phyloP scores from a whole-genome alignment of 139 green algal species.

The Ettlia oleoabundans region DNA sequence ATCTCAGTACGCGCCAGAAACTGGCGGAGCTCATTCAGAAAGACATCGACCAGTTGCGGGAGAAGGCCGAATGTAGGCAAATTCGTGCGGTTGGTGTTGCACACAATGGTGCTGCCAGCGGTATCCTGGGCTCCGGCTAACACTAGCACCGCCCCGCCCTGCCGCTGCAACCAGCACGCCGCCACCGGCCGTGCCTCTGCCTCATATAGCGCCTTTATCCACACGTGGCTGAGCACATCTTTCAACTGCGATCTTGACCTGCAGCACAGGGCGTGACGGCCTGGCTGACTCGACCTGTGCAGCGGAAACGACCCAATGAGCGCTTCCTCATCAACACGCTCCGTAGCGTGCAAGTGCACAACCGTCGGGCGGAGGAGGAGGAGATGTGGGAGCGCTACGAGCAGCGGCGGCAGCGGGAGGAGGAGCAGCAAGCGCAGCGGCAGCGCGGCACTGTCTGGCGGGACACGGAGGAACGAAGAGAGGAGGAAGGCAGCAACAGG shows the following conservation, averaged over 20 bases:
- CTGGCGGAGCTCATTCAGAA: constrained; percentile 35
- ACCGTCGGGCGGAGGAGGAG: constrained; percentile 60
- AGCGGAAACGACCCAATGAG: constrained; percentile 71
- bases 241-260: background rate
- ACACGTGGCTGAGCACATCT: background rate
- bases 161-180: no score
- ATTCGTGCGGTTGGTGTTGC: no score
- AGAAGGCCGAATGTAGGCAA: constrained; percentile 40
- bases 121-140: no score
- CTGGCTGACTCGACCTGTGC: constrained; percentile 47
- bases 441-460: no score
- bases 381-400: constrained; percentile 66
- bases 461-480: no score
- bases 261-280: constrained; percentile 65
- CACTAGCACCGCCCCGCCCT: no score
- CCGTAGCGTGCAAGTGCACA: constrained; percentile 52
- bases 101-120: no score
- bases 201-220: no score
- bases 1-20: constrained; percentile 11
- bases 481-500: background rate
- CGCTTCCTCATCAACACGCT: constrained; percentile 76
- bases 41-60: constrained; percentile 36
- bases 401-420: constrained; percentile 44
- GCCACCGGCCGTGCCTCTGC: no score
- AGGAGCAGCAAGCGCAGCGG: background rate